Base-by-base conservation (phyloP, 148 eudicot genomes). In the Hydrangea macrophylla region DNA sequence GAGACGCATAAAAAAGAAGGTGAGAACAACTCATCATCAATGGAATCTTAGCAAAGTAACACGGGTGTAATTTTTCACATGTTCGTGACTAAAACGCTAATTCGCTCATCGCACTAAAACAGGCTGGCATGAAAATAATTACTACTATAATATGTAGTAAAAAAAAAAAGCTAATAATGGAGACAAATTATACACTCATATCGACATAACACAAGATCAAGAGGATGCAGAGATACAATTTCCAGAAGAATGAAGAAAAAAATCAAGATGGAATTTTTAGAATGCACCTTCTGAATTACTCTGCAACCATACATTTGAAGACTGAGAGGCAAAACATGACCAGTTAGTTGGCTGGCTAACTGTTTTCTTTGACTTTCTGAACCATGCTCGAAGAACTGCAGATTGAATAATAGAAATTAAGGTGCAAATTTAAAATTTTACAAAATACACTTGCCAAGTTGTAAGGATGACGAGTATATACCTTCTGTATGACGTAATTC, bases 251-350 rank as follows among this genome's bases (percentile, higher is more conserved):
- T 27, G 18, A 25, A 58, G 40, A n/a, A 13, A 45, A 40, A 23
- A 62, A 58, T 58, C 6, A 59, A 48, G 40, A 75, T 6, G 71
- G 3, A 63, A 70, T 70, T 28, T 39, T 23, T 48, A 42, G 42
- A 39, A 65, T 25, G 35, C 35, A 88, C 93, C 93, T 88, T 88
- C 45, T 88, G 90, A 31, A 88, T 83, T 31, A 88, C 93, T 75
- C 93, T 77, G 78, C 93, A 88, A 42, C 93, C 88, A 75, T 88
- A 88, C 88, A 85, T 88, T 60, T 88, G 93, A 64, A 88, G 86
- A 74, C 86, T 88, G 18, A 88, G 80, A 64, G 83, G 82, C 75
- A 88, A 73, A 37, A 88, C 90, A 73, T 85, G 87, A 71, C 90
- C 85, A 37, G 50, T 65, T 28, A 85, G 80, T 13, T 85, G 81